phyloP scores from a whole-genome alignment of 2,329 filamentous ascomycete species.

The Curvularia verruculosa region DNA sequence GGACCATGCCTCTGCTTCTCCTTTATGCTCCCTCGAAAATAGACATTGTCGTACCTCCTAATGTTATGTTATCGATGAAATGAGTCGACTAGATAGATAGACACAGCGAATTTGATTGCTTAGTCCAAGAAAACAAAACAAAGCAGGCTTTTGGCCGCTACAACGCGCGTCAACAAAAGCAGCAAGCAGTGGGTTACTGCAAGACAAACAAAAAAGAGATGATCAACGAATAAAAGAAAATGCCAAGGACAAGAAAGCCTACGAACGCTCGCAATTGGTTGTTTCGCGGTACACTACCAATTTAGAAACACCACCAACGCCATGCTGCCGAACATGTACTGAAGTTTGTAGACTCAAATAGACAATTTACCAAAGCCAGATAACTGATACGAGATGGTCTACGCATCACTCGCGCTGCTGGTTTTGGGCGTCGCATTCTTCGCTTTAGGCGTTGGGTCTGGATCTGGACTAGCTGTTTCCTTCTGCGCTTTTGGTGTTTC shows the following conservation, averaged over 20 bases:
- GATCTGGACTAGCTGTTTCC: constrained; percentile 44
- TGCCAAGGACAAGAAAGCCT: not conserved
- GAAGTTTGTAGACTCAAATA: constrained; percentile 18
- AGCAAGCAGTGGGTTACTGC: not conserved
- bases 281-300: constrained; percentile 45
- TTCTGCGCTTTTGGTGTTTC: constrained; percentile 49
- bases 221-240: not conserved
- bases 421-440: constrained; percentile 7
- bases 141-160: not conserved
- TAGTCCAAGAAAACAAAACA: not conserved
- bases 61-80: not conserved
- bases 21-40: not conserved
- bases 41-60: not conserved
- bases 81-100: constrained; percentile 4
- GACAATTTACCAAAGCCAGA: constrained; percentile 12
- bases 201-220: not conserved
- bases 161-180: not conserved
- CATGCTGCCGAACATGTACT: constrained; percentile 32
- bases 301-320: constrained; percentile 46
- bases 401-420: constrained; percentile 5
- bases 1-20: not conserved
- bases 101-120: not conserved
- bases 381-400: not conserved
- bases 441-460: constrained; percentile 50
- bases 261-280: constrained; percentile 1